Conservation (phyloP, 140 eudicot species). For the Anethum foeniculum region DNA sequence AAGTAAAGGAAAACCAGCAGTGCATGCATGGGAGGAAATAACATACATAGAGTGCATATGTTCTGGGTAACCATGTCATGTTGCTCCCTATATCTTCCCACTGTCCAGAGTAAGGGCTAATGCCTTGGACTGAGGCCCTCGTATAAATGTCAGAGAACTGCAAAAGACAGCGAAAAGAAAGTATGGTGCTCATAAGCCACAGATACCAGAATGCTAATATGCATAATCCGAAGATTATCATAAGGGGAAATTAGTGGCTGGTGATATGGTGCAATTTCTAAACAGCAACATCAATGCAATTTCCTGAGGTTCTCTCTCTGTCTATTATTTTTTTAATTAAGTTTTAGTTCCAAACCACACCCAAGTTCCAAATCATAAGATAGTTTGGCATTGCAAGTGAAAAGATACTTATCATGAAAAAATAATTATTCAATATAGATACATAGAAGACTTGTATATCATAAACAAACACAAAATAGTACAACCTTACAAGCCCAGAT, state of each 20-base stretch:
- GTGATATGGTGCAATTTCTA: not conserved
- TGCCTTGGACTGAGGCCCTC: conserved; percentile 59
- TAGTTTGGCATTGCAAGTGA: not conserved
- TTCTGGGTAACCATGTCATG: conserved; percentile 76
- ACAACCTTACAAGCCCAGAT: not conserved
- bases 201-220: not conserved
- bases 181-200: not conserved
- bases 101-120: conserved; percentile 52
- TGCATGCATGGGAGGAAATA: conserved; percentile 13
- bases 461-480: not conserved
- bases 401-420: not conserved
- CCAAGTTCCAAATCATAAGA: not conserved
- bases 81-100: conserved; percentile 60
- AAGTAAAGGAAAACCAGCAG: not conserved
- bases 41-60: conserved; percentile 57
- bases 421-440: not conserved
- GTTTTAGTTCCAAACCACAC: not conserved
- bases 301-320: not conserved
- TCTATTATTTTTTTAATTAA: too few species aligned
- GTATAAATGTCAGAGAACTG: conserved; percentile 59
- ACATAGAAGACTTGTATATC: not conserved
- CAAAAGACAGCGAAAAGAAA: not conserved
- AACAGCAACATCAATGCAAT: not conserved
- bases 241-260: not conserved
- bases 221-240: not conserved